Conservation (phyloP, 2,329 filamentous ascomycete species). For the Aspergillus felis region DNA sequence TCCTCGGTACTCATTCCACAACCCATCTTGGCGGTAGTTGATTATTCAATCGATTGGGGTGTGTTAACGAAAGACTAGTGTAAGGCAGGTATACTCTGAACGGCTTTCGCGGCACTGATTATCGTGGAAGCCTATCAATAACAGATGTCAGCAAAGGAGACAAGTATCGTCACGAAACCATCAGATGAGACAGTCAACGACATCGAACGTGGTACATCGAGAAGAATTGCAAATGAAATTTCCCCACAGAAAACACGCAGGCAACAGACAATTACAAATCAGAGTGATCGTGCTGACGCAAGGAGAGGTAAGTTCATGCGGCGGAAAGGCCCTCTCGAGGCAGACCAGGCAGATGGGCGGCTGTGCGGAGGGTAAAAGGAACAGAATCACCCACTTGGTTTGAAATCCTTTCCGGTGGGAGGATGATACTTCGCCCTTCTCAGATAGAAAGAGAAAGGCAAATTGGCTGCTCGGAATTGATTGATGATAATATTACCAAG, state of each 20-base stretch:
- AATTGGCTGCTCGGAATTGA: neutral
- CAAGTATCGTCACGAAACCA: slow-evolving; percentile 5
- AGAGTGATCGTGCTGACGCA: slow-evolving; percentile 13
- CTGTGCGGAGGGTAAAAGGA: neutral
- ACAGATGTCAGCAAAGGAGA: slow-evolving; percentile 9
- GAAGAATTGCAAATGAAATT: neutral
- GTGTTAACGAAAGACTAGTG: slow-evolving; percentile 2
- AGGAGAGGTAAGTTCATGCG: slow-evolving; percentile 12
- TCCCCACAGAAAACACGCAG: slow-evolving; percentile 4
- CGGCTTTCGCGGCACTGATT: slow-evolving; percentile 2
- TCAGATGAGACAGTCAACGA: slow-evolving; percentile 1
- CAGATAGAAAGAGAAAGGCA: neutral
- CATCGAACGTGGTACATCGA: slow-evolving; percentile 11
- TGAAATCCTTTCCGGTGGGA: neutral
- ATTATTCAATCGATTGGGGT: slow-evolving; percentile 9
- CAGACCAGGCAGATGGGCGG: neutral
- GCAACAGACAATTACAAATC: slow-evolving; percentile 4
- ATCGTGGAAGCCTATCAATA: slow-evolving; percentile 4
- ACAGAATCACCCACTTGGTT: neutral
- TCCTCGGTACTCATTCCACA: slow-evolving; percentile 99
- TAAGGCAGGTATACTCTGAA: slow-evolving; percentile 3
- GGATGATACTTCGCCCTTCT: neutral
- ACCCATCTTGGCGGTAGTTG: slow-evolving; percentile 72
- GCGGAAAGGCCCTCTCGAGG: neutral
- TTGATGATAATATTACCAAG: neutral